Percentiles rank a stretch among this genome's conserved stretches.
Conservation (phyloP, 805 yeast species). For the Candida sphagnicola region DNA sequence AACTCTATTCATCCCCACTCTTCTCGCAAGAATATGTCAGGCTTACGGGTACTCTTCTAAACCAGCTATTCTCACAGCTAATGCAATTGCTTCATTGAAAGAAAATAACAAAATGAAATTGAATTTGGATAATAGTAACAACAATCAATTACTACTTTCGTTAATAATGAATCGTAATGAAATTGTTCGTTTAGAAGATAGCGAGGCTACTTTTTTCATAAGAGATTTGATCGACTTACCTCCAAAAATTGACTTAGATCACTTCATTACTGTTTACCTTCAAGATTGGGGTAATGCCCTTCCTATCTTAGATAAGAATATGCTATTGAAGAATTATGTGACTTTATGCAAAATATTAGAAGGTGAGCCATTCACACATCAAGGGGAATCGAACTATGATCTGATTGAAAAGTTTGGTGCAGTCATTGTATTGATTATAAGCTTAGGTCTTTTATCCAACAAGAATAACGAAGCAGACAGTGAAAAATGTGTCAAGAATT, state of each 20-base stretch:
- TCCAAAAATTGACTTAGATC: conserved; percentile 60
- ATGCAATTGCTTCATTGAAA: conserved; percentile 66
- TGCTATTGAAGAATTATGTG: conserved; percentile 61
- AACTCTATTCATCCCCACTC: conserved; percentile 67
- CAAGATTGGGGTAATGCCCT: conserved; percentile 71
- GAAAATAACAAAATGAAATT: conserved; percentile 27
- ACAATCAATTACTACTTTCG: conserved; percentile 12
- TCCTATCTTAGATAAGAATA: conserved; percentile 66
- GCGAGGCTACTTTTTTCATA: conserved; percentile 46
- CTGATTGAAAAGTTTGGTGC: conserved; percentile 56
- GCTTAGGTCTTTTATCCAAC: conserved; percentile 45
- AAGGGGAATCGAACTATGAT: conserved; percentile 18
- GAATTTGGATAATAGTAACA: conserved; percentile 8
- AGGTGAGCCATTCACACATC: conserved; percentile 8
- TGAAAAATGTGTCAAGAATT: conserved; percentile 15
- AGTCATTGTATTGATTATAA: conserved; percentile 42
- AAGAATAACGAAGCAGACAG: conserved; percentile 23
- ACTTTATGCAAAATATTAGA: conserved; percentile 46
- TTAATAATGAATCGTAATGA: conserved; percentile 25
- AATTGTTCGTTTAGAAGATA: conserved; percentile 17
- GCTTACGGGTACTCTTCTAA: conserved; percentile 68
- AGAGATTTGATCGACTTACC: conserved; percentile 25
- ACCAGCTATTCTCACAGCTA: conserved; percentile 67
- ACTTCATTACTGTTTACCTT: conserved; percentile 63
- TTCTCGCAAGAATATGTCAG: conserved; percentile 65